Evolutionary conservation across 1,139 yeast genomes (phyloP).

Genomic region (Kurtzmaniella quercitrusa): DNA sequence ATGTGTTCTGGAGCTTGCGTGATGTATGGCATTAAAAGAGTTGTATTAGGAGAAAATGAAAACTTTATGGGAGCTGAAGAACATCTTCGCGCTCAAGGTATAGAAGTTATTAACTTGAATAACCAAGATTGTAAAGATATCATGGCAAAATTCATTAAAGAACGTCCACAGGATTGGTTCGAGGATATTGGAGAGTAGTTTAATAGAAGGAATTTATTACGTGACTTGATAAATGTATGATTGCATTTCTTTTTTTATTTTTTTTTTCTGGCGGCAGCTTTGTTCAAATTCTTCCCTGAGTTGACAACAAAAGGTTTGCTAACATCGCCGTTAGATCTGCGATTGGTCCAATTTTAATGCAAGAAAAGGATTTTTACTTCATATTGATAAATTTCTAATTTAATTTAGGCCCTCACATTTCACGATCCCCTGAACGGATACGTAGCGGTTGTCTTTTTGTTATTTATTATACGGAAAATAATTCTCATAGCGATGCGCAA

Average conservation of each 20-base stretch:
- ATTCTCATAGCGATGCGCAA: too few relatives aligned
- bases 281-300: neutral
- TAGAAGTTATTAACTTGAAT: slow-evolving; percentile 68
- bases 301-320: too few relatives aligned
- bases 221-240: neutral
- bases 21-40: slow-evolving; percentile 80
- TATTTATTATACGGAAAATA: too few relatives aligned
- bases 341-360: neutral
- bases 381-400: too few relatives aligned
- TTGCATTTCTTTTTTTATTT: neutral
- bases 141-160: slow-evolving; percentile 73
- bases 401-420: too few relatives aligned
- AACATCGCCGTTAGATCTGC: too few relatives aligned
- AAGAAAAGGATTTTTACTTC: neutral
- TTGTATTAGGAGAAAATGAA: slow-evolving; percentile 83
- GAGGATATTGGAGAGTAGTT: slow-evolving; percentile 80
- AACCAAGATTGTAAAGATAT: slow-evolving; percentile 65
- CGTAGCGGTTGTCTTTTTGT: too few relatives aligned
- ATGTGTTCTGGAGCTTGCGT: slow-evolving; percentile 95
- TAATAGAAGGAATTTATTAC: neutral
- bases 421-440: too few relatives aligned
- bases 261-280: too few relatives aligned
- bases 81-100: slow-evolving; percentile 59
- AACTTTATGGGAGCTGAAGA: slow-evolving; percentile 80
- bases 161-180: slow-evolving; percentile 78